Percentiles rank a stretch among this genome's conserved stretches.
phyloP scores from a whole-genome alignment of 345 rosid genomes.

The Brassica juncea region DNA sequence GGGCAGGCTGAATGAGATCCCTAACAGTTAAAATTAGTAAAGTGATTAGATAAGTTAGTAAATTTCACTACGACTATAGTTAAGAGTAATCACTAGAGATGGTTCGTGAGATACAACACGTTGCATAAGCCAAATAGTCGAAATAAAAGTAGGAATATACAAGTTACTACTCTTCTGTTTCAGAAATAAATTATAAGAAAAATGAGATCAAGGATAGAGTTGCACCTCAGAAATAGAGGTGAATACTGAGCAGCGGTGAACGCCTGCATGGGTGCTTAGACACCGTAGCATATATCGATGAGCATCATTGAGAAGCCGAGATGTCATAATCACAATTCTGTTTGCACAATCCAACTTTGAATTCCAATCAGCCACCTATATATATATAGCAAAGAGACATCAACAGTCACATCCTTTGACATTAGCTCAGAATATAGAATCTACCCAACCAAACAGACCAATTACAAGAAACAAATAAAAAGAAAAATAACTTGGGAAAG shows the following conservation, averaged over 20 bases:
- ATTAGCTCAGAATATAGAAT: background rate
- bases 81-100: slow-evolving; percentile 8
- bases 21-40: slow-evolving; percentile 33
- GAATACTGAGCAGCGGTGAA: slow-evolving; percentile 57
- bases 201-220: slow-evolving; percentile 15
- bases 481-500: background rate
- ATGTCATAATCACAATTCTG: slow-evolving; percentile 71
- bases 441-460: background rate
- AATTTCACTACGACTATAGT: background rate
- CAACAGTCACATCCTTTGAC: background rate
- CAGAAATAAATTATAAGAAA: background rate
- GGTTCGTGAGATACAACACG: background rate
- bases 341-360: slow-evolving; percentile 49
- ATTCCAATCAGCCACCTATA: slow-evolving; percentile 77
- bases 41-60: background rate
- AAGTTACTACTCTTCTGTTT: background rate
- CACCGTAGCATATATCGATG: slow-evolving; percentile 90
- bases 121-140: slow-evolving; percentile 14
- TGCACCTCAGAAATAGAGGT: slow-evolving; percentile 92
- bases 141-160: background rate
- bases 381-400: slow-evolving; percentile 25
- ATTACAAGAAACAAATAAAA: background rate
- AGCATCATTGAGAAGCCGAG: slow-evolving; percentile 82
- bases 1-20: slow-evolving; percentile 79
- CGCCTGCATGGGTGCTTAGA: slow-evolving; percentile 59